Percentiles rank a stretch among this genome's conserved stretches.
phyloP scores from a whole-genome alignment of 2,329 filamentous ascomycete species.

The Aureobasidium pullulans region DNA sequence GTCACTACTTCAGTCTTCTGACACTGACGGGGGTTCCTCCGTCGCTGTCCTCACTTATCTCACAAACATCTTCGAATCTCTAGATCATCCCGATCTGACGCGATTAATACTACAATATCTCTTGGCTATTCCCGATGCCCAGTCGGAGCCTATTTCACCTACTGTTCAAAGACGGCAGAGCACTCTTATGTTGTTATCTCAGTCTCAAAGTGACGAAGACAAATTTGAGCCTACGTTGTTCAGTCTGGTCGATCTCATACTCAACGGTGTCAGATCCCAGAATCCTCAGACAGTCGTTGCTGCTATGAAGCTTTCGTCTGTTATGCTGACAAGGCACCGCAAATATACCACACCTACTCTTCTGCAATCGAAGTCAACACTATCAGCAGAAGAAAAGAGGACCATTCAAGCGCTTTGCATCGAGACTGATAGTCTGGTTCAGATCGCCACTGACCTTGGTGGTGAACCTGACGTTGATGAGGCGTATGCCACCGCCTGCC shows the following conservation, averaged over 20 bases:
- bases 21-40: slow-evolving; percentile 92
- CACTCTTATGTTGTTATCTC: slow-evolving; percentile 78
- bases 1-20: slow-evolving; percentile 90
- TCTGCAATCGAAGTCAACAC: slow-evolving; percentile 44
- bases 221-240: slow-evolving; percentile 78
- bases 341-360: slow-evolving; percentile 74
- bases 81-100: slow-evolving; percentile 90
- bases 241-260: slow-evolving; percentile 83
- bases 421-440: slow-evolving; percentile 65
- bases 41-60: slow-evolving; percentile 93
- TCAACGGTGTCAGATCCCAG: slow-evolving; percentile 74
- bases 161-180: slow-evolving; percentile 73
- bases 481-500: slow-evolving; percentile 54
- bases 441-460: slow-evolving; percentile 60
- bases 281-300: slow-evolving; percentile 87
- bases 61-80: slow-evolving; percentile 77
- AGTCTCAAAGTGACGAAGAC: slow-evolving; percentile 68
- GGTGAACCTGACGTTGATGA: slow-evolving; percentile 64
- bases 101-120: slow-evolving; percentile 91
- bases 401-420: slow-evolving; percentile 69
- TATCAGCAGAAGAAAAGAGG: slow-evolving; percentile 44
- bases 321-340: slow-evolving; percentile 81
- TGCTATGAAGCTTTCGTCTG: slow-evolving; percentile 77
- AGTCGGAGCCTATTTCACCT: slow-evolving; percentile 39
- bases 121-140: slow-evolving; percentile 65